Base-by-base conservation (phyloP, 345 rosid species). In the Crucihimalaya himalaica region DNA sequence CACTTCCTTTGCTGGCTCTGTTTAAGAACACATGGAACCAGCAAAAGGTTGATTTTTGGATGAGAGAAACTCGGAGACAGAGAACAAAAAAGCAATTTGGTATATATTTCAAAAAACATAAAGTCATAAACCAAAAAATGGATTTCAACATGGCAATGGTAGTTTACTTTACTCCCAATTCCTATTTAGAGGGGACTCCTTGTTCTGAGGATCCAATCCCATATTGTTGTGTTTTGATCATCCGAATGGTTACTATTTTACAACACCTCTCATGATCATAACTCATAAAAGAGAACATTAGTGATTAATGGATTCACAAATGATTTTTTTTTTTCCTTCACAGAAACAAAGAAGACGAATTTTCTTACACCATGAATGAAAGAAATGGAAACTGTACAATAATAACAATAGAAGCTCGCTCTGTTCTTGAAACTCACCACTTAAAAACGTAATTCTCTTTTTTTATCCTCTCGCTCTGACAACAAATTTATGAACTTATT, bases 381-480 rank as follows among this genome's bases (percentile, higher is more conserved):
- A 77, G 76, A 57, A 77, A 77, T 77, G 16, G 42, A 71, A 71
- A 50, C 77, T 77, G 76, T 77, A 77, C 80, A 71, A 71, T 27
- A 57, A 70, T 34, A 56, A 56, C 71, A 77, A 56, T 40, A 63
- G n/a, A 52, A 53, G 25, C 66, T 52, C 35, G 34, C 60, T 42
- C 35, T 66, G 67, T 66, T 35, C 66, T 74, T 59, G 10, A 60
- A 51, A 67, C 79, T 52, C 74, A 60, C 73, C 60, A 66, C 56
- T n/a, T 27, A 5, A 6, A 74, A 59, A 52, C 56, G 47, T 47
- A 3, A 50, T 1, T 27, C 42, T 58, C 19, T 18, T 34, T 32
- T 74, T 18, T 74, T 9, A 9, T 35, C 21, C 60, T 66, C 60
- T 42, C 46, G 15, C 40, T 68, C 53, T 8, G 10, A 50, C 72